phyloP scores from a whole-genome alignment of 129 eudicot species.

The Escallonia herrerae region DNA sequence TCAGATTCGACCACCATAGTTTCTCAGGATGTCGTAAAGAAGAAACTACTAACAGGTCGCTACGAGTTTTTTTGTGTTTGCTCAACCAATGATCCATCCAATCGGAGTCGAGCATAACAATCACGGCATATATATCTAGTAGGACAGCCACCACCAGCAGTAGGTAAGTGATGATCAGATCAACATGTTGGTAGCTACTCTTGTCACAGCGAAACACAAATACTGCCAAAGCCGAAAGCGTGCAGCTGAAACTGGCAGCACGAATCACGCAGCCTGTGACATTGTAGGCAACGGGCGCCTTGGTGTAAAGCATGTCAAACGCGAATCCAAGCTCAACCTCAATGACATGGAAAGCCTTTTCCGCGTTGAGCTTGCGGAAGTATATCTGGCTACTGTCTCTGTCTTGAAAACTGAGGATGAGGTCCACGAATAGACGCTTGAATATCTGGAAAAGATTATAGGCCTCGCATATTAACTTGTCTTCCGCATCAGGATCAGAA shows the following conservation, averaged over 20 bases:
- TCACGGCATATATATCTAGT: slow-evolving; percentile 26
- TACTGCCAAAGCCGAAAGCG: slow-evolving; percentile 14
- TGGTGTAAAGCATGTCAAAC: slow-evolving; percentile 51
- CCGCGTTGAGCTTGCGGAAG: slow-evolving; percentile 19
- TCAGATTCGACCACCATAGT: no score
- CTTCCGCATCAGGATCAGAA: slow-evolving; percentile 1
- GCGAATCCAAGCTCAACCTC: slow-evolving; percentile 59
- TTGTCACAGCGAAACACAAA: slow-evolving; percentile 18
- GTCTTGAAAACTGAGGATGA: slow-evolving; percentile 57
- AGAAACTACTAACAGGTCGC: not conserved
- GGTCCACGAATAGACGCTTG: slow-evolving; percentile 51
- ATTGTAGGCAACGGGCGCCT: slow-evolving; percentile 35
- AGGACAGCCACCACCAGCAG: slow-evolving; percentile 25
- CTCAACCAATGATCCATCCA: slow-evolving; percentile 40
- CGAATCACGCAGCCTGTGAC: slow-evolving; percentile 29
- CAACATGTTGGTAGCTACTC: slow-evolving; percentile 17
- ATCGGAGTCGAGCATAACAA: slow-evolving; percentile 38
- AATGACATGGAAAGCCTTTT: slow-evolving; percentile 31
- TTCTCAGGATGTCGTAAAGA: slow-evolving; percentile 15
- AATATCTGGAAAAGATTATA: slow-evolving; percentile 32
- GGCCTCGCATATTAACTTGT: slow-evolving; percentile 27
- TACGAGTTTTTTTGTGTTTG: slow-evolving; percentile 16
- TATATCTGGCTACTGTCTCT: slow-evolving; percentile 32
- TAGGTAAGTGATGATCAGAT: slow-evolving; percentile 32
- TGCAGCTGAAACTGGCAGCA: slow-evolving; percentile 1